Percentiles rank a stretch among this genome's conserved stretches.
Conservation (phyloP, 192 early-diverging fungal species). For the Dissophora ornata region DNA sequence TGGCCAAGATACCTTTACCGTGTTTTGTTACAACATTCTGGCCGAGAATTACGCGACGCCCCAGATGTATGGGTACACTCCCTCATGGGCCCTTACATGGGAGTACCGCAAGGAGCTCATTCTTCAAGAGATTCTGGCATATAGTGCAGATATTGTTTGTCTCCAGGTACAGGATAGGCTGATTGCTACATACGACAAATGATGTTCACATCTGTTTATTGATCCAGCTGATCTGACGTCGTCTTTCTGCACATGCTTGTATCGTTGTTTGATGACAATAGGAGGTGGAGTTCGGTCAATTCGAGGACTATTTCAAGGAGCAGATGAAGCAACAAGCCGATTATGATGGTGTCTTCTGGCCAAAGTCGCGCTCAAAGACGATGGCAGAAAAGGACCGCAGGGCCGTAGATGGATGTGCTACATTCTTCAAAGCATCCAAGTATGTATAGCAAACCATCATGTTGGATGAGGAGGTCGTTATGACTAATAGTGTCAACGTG, state of each 20-base stretch:
- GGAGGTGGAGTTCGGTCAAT: slow-evolving; percentile 91
- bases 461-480: too few relatives aligned
- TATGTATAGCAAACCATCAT: slow-evolving; percentile 62
- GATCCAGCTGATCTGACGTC: slow-evolving; percentile 1
- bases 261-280: slow-evolving; percentile 41
- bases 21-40: slow-evolving; percentile 94
- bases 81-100: slow-evolving; percentile 94
- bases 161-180: slow-evolving; percentile 73
- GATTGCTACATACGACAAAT: background rate
- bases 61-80: slow-evolving; percentile 91
- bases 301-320: slow-evolving; percentile 87
- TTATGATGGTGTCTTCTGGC: slow-evolving; percentile 93
- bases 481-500: too few relatives aligned
- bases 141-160: slow-evolving; percentile 92
- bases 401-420: slow-evolving; percentile 95
- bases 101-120: slow-evolving; percentile 93
- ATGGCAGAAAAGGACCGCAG: slow-evolving; percentile 92
- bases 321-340: slow-evolving; percentile 75
- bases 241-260: background rate
- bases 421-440: slow-evolving; percentile 89
- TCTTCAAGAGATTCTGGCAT: slow-evolving; percentile 84
- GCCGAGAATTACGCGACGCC: slow-evolving; percentile 90
- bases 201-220: too few relatives aligned
- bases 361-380: slow-evolving; percentile 93
- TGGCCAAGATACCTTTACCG: slow-evolving; percentile 81